Conservation (phyloP, 768 basidiomycete genomes). For the Cantharellus cinnabarinus region DNA sequence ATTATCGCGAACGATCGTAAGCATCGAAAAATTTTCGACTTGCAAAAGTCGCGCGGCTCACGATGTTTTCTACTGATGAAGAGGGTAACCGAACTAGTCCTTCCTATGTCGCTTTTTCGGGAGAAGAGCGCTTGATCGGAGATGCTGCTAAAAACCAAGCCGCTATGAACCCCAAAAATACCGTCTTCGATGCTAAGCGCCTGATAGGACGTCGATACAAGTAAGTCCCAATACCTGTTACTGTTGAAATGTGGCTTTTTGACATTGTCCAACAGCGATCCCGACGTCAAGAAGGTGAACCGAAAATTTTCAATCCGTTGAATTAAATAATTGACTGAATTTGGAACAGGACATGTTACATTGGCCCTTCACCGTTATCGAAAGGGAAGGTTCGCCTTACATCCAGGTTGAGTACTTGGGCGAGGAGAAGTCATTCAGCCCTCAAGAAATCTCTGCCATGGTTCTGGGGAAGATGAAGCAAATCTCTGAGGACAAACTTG, state of each 20-base stretch:
- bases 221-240: slow-evolving; percentile 24
- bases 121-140: slow-evolving; percentile 91
- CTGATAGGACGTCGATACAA: slow-evolving; percentile 95
- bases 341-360: slow-evolving; percentile 72
- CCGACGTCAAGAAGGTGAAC: slow-evolving; percentile 73
- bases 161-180: slow-evolving; percentile 99
- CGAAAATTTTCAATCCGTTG: slow-evolving; percentile 2
- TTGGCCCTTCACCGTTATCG: slow-evolving; percentile 95
- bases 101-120: slow-evolving; percentile 96
- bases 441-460: slow-evolving; percentile 99
- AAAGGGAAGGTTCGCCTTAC: slow-evolving; percentile 91
- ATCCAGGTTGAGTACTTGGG: slow-evolving; percentile 91
- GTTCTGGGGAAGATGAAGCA: slow-evolving; percentile 99
- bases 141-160: slow-evolving; percentile 98
- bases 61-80: slow-evolving; percentile 13
- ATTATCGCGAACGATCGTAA: slow-evolving; percentile 94
- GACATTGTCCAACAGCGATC: slow-evolving; percentile 33
- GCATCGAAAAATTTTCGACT: slow-evolving; percentile 15
- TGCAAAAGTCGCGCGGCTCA: slow-evolving; percentile 5
- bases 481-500: slow-evolving; percentile 96
- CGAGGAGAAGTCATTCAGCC: slow-evolving; percentile 91
- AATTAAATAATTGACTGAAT: slow-evolving; percentile 17
- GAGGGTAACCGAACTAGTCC: slow-evolving; percentile 99
- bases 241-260: neutral
- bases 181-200: slow-evolving; percentile 98